Base-by-base conservation (phyloP, 1,139 yeast species). In the Blastobotrys petasosporus region DNA sequence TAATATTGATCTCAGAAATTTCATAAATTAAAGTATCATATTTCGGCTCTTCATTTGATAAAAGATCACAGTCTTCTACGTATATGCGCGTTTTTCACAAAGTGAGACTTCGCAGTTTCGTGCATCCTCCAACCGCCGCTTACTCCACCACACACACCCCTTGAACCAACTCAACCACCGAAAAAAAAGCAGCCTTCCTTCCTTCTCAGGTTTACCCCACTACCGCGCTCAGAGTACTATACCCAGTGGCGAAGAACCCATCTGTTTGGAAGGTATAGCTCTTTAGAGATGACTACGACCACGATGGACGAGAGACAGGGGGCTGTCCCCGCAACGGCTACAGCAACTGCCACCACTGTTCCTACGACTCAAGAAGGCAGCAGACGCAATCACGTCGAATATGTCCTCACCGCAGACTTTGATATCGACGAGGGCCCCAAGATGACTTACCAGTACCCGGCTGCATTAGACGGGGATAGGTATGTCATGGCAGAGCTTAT, bases 341-440 rank as follows among this genome's bases (percentile, higher is more conserved):
- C 32, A 5, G 4, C 32, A 9, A 12, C 32, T 11, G 32, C n/a
- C 10, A 12, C 5, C 32, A n/a, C n/a, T n/a, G 32, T 12, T 30
- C 32, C 32, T 9, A 30, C n/a, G 10, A 30, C 32, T 12, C 32
- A 30, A 4, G 13, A n/a, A 12, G 20, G 4, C 36, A n/a, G 9
- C 11, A 33, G 12, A 9, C 16, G 17, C 17, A 46, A 46, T 16
- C 63, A 64, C 44, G 66, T 64, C 42, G 62, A 62, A 41, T 65
- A 63, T 49, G 65, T 67, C 29, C 53, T 67, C 47, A 65, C 67
- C 31, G 69, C 83, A 6, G 83, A 79, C 63, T 80, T 80, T 60
- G 83, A 80, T 57, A 73, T 79, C 42, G 83, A 79, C 56, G 73
- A 75, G 52, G 85, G 85, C 2, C 84, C 85, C 2, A 67, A 73